A percentile compares a stretch with the other conserved stretches of the same genome.
phyloP scores from a whole-genome alignment of 768 basidiomycete species.

The Kwoniella pini region DNA sequence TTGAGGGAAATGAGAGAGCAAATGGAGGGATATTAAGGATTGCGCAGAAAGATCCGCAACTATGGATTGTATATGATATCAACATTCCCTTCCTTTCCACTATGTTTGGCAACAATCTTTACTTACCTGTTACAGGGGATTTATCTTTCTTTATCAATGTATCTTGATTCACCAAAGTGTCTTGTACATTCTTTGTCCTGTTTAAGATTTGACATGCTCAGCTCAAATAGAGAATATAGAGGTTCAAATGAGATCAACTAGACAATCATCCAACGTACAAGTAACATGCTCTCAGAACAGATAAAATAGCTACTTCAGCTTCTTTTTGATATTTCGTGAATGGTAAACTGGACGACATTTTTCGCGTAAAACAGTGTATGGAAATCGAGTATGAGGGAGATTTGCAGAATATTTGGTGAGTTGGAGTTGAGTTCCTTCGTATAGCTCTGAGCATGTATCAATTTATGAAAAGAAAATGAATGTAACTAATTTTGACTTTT shows the following conservation, averaged over 20 bases:
- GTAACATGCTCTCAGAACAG: conserved; percentile 80
- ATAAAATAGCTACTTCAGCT: conserved; percentile 77
- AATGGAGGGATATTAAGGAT: conserved; percentile 81
- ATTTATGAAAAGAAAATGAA: no score
- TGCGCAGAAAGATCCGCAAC: conserved; percentile 95
- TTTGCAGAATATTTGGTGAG: no score
- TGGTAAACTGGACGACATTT: conserved; percentile 32
- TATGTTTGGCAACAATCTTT: no score
- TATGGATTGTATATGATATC: conserved; percentile 48
- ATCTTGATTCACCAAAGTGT: conserved; percentile 78
- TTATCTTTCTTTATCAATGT: conserved; percentile 89
- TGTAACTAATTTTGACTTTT: no score
- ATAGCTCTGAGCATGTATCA: no score
- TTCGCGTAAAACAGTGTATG: no score
- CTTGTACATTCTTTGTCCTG: conserved; percentile 77
- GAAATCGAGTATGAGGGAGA: no score
- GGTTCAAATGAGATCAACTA: not conserved
- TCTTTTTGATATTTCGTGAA: conserved; percentile 63
- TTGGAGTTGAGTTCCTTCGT: no score
- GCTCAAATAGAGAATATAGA: not conserved
- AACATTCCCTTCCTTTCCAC: no score
- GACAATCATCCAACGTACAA: conserved; percentile 54
- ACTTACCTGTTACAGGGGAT: conserved; percentile 79
- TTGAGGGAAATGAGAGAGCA: conserved; percentile 72
- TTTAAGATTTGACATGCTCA: no score